Base-by-base conservation (phyloP, 2,329 filamentous ascomycete genomes). In the Cladosporium sphaerospermum region DNA sequence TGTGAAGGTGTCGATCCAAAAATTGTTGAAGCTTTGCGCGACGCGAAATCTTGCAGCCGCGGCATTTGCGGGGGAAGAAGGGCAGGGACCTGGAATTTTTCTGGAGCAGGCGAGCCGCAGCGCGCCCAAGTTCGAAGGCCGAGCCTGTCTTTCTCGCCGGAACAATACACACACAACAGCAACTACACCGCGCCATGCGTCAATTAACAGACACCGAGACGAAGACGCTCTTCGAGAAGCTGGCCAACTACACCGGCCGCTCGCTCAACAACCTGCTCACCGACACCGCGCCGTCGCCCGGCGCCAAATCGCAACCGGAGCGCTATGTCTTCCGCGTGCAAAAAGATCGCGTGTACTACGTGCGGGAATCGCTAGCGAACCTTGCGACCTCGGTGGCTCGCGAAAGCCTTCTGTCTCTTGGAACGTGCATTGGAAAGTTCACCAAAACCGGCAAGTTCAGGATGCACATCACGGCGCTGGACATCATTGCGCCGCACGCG, bases 391-490 rank as follows among this genome's bases (percentile, higher is more conserved):
- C 86, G 18, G 83, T 97, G 59, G 81, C 87, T 36, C 84, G 90
- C 62, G 85, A 88, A 61, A 86, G 85, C 67, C 81, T 97, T 1
- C 81, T 96, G 48, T 91, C 86, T 0, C 76, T 96, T n/a, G 92
- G 92, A 23, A 92, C 86, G 19, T 96, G 91, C 68, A 74, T 97
- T 10, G 90, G 90, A 65, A 96, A 96, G 70, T 95, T 96, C 75
- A 96, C 91, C 57, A 97, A 96, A 78, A 88, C 90, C 4, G 89
- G 90, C 58, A 96, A 97, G 72, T 97, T 99, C 76, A 79, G 92
- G 50, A 78, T 99, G 52, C 91, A 96, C 75, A 88, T 97, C 67
- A 97, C 92, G 1, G 88, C 81, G n/a, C 78, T 99, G 54, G 86
- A 90, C 58, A 82, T 96, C 58, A 86, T 99, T 60, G 88, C 91